Base-by-base conservation (phyloP, 345 rosid genomes). In the Rhodamnia rubescens region DNA sequence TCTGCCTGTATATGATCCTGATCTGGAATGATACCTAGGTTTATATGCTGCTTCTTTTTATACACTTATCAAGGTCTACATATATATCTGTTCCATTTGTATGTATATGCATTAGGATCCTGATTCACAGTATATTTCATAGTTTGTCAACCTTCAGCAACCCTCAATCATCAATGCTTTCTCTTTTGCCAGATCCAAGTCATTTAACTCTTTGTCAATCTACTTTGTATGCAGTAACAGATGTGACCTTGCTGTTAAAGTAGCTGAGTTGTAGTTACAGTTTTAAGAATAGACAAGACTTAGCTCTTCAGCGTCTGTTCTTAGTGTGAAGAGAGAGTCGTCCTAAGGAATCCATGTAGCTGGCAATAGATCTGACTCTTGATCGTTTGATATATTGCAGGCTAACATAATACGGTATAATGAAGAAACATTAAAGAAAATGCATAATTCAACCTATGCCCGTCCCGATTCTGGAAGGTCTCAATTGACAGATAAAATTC, bases 351-450 rank as follows among this genome's bases (percentile, higher is more conserved):
- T 53, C 55, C 29, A 22, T n/a, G 55, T 20, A 61, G 32, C 51
- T 52, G 57, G 53, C 22, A 14, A 15, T 55, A 58, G 85, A 32
- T 82, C 87, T 84, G 78, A 69, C 47, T 69, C 78, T 18, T 36
- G 59, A 4, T 69, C 21, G 53, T 84, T 29, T 29, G 49, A 40
- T 50, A 69, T 74, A 87, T 57, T 56, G 57, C 91, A 97, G 98
- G 94, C 95, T 83, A 95, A 95, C 87, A 95, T 97, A 85, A 85
- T 97, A 90, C 95, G 89, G 44, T 92, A 90, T 84, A 95, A 97
- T 84, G 97, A 94, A 89, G 97, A 93, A 87, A 74, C 90, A 64
- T 84, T 96, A 88, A 92, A 90, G 90, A 95, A 91, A 87, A 88
- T 93, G 78, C 90, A 84, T 36, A 84, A 87, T 59, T 89, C 92